A percentile compares a stretch with the other conserved stretches of the same genome.
Evolutionary conservation across 805 yeast genomes (phyloP).

Genomic region (Cyberlindnera mycetangii): DNA sequence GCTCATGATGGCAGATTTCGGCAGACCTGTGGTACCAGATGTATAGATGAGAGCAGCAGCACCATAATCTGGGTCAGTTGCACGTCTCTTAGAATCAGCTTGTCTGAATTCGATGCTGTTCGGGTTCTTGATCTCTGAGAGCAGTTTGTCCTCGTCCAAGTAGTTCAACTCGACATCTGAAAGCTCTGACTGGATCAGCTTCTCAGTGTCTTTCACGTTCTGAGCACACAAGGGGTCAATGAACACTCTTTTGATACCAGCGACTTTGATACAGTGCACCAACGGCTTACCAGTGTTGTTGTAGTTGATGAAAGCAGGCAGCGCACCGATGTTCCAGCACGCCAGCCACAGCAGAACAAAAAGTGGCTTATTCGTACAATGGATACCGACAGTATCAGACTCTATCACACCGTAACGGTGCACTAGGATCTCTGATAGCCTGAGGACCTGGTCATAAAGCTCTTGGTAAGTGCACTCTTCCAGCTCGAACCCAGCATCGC

Average conservation of each 20-base stretch:
- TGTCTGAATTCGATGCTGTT: conserved; percentile 51
- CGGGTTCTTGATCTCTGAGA: conserved; percentile 37
- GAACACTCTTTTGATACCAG: conserved; percentile 61
- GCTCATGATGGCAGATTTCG: conserved; percentile 89
- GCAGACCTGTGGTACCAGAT: conserved; percentile 93
- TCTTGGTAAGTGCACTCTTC: conserved; percentile 69
- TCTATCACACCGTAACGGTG: conserved; percentile 60
- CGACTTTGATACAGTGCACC: conserved; percentile 73
- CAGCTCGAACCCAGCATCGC: conserved; percentile 55
- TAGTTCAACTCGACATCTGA: conserved; percentile 45
- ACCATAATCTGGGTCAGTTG: conserved; percentile 52
- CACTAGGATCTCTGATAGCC: conserved; percentile 62
- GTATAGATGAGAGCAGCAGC: conserved; percentile 80
- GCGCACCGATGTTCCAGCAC: conserved; percentile 87
- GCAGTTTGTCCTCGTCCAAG: conserved; percentile 49
- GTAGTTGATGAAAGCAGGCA: conserved; percentile 83
- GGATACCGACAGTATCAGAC: conserved; percentile 70
- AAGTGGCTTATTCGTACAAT: conserved; percentile 79
- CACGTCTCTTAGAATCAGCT: conserved; percentile 54
- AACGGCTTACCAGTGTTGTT: conserved; percentile 72
- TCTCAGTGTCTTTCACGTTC: conserved; percentile 49
- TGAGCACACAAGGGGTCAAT: conserved; percentile 68
- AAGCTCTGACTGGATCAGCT: conserved; percentile 34
- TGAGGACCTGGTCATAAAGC: conserved; percentile 60
- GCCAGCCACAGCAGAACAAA: conserved; percentile 81